Percentiles rank a stretch among this genome's conserved stretches.
Conservation (phyloP, 805 yeast species). For the Soucietia sequanensis region DNA sequence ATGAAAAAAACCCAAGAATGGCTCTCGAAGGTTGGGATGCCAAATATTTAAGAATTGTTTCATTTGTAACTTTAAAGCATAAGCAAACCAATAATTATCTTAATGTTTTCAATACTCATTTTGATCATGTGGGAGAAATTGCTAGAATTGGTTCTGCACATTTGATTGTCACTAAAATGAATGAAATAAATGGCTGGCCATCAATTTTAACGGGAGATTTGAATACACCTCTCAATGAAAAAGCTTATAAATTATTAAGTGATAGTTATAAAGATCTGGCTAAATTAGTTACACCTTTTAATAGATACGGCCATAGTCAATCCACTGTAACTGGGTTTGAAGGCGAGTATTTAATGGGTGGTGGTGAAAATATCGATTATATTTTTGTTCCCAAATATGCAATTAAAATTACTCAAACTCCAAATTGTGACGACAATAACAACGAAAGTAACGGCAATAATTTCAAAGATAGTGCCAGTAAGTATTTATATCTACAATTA, state of each 20-base stretch:
- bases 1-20: conserved; percentile 28
- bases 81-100: conserved; percentile 23
- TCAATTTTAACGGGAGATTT: conserved; percentile 31
- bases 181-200: conserved; percentile 27
- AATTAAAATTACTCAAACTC: conserved; percentile 8
- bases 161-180: conserved; percentile 27
- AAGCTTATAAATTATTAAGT: conserved; percentile 13
- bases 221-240: conserved; percentile 23
- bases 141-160: conserved; percentile 31
- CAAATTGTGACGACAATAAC: conserved; percentile 11
- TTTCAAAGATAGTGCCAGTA: conserved; percentile 7
- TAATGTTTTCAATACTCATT: conserved; percentile 38
- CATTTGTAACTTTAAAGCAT: conserved; percentile 29
- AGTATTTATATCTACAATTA: conserved; percentile 14
- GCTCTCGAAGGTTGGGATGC: conserved; percentile 42
- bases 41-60: conserved; percentile 29
- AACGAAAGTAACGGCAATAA: conserved; percentile 6
- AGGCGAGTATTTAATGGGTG: conserved; percentile 20
- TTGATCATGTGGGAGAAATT: conserved; percentile 32
- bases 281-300: conserved; percentile 18
- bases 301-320: conserved; percentile 26
- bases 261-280: conserved; percentile 16
- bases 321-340: conserved; percentile 34
- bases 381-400: conserved; percentile 28
- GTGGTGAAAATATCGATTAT: conserved; percentile 33